These are phyloP conservation scores for Astrothelium subdiscretum DNA, from an alignment of 495 filamentous ascomycete genomes.

Conservation along the genomic window DNA sequence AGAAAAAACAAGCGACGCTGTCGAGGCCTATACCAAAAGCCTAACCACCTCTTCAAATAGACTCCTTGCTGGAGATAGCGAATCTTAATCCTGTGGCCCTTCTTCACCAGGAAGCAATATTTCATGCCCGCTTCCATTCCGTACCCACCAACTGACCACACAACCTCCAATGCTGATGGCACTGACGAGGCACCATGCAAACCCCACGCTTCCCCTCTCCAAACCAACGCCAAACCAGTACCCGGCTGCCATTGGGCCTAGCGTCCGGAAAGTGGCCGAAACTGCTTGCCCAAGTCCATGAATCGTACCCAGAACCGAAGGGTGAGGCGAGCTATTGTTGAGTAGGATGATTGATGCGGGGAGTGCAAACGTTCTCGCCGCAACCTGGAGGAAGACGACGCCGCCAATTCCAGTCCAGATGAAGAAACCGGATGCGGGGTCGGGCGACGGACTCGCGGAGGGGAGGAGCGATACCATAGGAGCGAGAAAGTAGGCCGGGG, in stretches of 20 bases:
- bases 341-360: conserved; percentile 23
- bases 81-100: background rate
- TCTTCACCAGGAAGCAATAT: conserved; percentile 22
- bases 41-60: background rate
- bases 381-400: conserved; percentile 22
- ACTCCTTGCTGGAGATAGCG: background rate
- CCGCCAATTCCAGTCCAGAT: conserved; percentile 22
- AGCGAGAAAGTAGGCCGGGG: conserved; percentile 22
- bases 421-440: conserved; percentile 14
- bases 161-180: conserved; percentile 15
- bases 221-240: conserved; percentile 26
- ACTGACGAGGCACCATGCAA: conserved; percentile 23
- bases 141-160: conserved; percentile 22
- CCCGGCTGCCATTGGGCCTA: conserved; percentile 21
- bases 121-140: conserved; percentile 25
- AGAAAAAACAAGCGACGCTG: background rate
- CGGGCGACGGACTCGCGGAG: conserved; percentile 14
- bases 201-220: conserved; percentile 19
- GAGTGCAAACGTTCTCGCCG: conserved; percentile 23
- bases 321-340: conserved; percentile 24
- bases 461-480: conserved; percentile 23
- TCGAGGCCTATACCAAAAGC: background rate
- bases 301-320: conserved; percentile 23
- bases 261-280: conserved; percentile 19
- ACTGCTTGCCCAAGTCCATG: conserved; percentile 23